Base-by-base conservation (phyloP, 2,329 filamentous ascomycete genomes). In the Chaetothyriales sp. region DNA sequence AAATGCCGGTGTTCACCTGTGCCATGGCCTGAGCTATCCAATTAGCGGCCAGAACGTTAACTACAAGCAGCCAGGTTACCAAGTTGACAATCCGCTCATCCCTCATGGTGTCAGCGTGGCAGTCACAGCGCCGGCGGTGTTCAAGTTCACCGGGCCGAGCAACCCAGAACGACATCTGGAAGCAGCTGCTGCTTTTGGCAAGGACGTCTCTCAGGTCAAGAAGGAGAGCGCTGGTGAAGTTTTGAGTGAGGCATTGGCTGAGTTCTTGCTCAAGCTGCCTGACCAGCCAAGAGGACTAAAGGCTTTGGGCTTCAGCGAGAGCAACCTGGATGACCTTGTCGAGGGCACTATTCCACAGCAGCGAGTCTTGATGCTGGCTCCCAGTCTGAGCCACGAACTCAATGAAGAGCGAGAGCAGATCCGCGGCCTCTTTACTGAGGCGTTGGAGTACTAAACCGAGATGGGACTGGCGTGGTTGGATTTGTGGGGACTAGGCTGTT, bases 31-130 rank as follows among this genome's bases (percentile, higher is more conserved):
- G 90, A 93, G 86, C 20, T 98, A 98, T 64, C 92, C 92, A 18
- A 95, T 98, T 63, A 94, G 87, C 0, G 86, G 88, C 26, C 89
- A 95, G 65, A 98, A 98, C 65, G 86, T 86, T 0, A 83, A 84
- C 4, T 96, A 96, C 70, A 81, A 80, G 61, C 92, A 98, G 64
- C 67, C 76, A 0, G 92, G 92, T n/a, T 98, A 98, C 66, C 72
- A 82, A 1, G 80, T 94, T 6, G 68, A 78, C 22, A 57, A 51
- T n/a, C 80, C 85, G 8, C 84, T 98, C 61, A 96, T 98, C 62
- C 92, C 92, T 0, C 92, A 98, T 66, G 92, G 92, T 49, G 92
- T 98, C 20, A 90, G 84, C 1, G 92, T 98, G 1, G 92, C 89
- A 2, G 90, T 96, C 5, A 90, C 87, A 0, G 87, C 90, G 0